Evolutionary conservation across 805 yeast genomes (phyloP).

Genomic region (Scheffersomyces stipitis): DNA sequence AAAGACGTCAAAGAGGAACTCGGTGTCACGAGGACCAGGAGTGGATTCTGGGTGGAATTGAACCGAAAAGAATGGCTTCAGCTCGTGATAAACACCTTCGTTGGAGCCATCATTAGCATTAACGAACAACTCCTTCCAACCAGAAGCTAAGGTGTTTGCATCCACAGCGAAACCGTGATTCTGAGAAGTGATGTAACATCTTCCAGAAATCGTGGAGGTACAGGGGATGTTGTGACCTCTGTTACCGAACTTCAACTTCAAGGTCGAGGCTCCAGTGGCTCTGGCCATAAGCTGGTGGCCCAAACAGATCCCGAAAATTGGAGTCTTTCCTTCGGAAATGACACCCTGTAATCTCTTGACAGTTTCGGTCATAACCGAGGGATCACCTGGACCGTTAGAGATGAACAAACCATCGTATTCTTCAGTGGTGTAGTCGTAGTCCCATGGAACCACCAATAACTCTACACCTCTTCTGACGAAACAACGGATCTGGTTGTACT

Average conservation of each 20-base stretch:
- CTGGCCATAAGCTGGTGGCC: slow-evolving; percentile 97
- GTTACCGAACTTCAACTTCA: slow-evolving; percentile 94
- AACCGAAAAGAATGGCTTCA: slow-evolving; percentile 90
- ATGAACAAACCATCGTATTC: slow-evolving; percentile 92
- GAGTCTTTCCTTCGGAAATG: slow-evolving; percentile 68
- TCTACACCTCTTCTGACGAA: slow-evolving; percentile 96
- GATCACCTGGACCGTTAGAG: slow-evolving; percentile 99
- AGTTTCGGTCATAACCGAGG: slow-evolving; percentile 74
- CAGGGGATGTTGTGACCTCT: slow-evolving; percentile 99
- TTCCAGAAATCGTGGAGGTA: slow-evolving; percentile 83
- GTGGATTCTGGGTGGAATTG: slow-evolving; percentile 99
- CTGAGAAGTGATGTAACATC: slow-evolving; percentile 98
- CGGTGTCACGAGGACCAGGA: slow-evolving; percentile 99
- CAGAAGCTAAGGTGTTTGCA: slow-evolving; percentile 63
- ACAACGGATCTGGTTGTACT: slow-evolving; percentile 96
- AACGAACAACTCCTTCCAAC: slow-evolving; percentile 93
- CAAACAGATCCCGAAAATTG: slow-evolving; percentile 95
- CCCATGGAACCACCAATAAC: slow-evolving; percentile 93
- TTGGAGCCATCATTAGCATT: slow-evolving; percentile 97
- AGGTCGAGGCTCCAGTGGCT: slow-evolving; percentile 92
- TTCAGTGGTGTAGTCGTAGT: slow-evolving; percentile 78
- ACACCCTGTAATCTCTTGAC: slow-evolving; percentile 59
- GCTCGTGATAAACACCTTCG: slow-evolving; percentile 93
- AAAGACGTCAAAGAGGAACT: slow-evolving; percentile 92
- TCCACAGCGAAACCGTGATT: slow-evolving; percentile 99